Conservation (phyloP, 2,329 filamentous ascomycete genomes). For the Escovopsis weberi region DNA sequence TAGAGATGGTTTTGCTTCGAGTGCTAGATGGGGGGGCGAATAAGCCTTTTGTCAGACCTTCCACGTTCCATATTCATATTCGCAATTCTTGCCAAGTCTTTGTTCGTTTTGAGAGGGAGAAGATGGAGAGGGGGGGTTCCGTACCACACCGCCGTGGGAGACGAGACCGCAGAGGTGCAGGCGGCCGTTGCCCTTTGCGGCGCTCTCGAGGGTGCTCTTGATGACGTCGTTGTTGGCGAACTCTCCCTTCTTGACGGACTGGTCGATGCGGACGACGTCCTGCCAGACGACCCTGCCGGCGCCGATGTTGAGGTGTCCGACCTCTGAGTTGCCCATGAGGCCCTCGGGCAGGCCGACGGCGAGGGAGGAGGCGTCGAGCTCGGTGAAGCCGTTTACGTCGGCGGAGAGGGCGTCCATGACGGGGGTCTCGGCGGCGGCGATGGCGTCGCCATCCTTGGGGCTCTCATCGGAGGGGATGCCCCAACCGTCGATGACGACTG, state of each 20-base stretch:
- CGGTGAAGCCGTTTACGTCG: constrained; percentile 69
- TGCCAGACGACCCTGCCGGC: constrained; percentile 97
- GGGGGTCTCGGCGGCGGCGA: constrained; percentile 82
- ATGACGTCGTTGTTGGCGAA: constrained; percentile 64
- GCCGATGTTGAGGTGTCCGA: constrained; percentile 97
- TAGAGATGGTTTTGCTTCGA: constrained; percentile 90
- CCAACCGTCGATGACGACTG: constrained; percentile 99
- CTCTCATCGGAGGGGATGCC: constrained; percentile 71
- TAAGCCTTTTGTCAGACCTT: too few relatives aligned
- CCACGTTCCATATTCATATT: too few relatives aligned
- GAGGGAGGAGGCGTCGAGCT: constrained; percentile 89
- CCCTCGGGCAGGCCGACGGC: constrained; percentile 93
- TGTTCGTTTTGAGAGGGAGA: too few relatives aligned
- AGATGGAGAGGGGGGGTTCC: too few relatives aligned
- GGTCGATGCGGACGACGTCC: constrained; percentile 92
- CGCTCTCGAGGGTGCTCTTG: constrained; percentile 59
- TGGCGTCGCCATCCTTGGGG: constrained; percentile 83
- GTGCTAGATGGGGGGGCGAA: constrained; percentile 39
- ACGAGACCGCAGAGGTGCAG: constrained; percentile 86
- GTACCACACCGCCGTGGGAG: constrained; percentile 81
- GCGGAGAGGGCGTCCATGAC: constrained; percentile 87
- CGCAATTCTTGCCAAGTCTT: too few relatives aligned
- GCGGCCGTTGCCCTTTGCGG: constrained; percentile 78
- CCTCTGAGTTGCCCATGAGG: constrained; percentile 97
- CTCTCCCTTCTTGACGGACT: constrained; percentile 74